Evolutionary conservation across 345 rosid species (phyloP).

Genomic region (Brassica cretica): DNA sequence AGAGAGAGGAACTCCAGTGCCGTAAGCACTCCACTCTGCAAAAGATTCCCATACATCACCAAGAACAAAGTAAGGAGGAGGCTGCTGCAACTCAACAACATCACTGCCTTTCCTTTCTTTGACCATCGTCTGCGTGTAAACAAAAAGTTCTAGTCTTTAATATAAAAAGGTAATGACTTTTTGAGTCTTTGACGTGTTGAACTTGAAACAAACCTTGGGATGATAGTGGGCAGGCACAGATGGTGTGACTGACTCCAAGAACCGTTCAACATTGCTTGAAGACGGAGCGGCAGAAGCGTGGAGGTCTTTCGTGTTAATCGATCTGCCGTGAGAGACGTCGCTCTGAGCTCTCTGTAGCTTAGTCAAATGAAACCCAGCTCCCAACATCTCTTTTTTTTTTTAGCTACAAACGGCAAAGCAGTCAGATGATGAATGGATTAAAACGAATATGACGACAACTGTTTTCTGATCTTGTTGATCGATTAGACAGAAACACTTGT

Average conservation of each 20-base stretch:
- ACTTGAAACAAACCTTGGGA: constrained; percentile 49
- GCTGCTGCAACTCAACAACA: constrained; percentile 33
- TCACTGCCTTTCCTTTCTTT: constrained; percentile 44
- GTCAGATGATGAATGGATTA: background rate
- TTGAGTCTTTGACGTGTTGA: background rate
- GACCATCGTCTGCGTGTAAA: constrained; percentile 44
- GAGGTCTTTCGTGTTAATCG: constrained; percentile 30
- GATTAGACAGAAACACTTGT: constrained; percentile 1
- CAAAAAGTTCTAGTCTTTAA: background rate
- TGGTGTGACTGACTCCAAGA: constrained; percentile 57
- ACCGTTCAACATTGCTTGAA: constrained; percentile 53
- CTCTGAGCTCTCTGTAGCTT: constrained; percentile 48
- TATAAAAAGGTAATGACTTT: background rate
- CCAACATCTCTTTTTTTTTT: constrained; percentile 43
- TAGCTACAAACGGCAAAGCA: constrained; percentile 1
- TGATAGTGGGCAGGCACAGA: constrained; percentile 49
- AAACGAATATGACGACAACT: background rate
- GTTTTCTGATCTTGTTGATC: constrained; percentile 5
- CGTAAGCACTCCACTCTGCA: constrained; percentile 81
- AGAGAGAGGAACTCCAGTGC: constrained; percentile 70
- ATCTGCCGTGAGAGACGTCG: constrained; percentile 40
- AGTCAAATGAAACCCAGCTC: constrained; percentile 51
- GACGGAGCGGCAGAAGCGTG: constrained; percentile 33
- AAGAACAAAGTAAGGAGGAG: constrained; percentile 53
- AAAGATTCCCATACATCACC: constrained; percentile 85